A percentile compares a stretch with the other conserved stretches of the same genome.
Evolutionary conservation across 768 basidiomycete species (phyloP).

Genomic region (Termitomyces eurrhizus): DNA sequence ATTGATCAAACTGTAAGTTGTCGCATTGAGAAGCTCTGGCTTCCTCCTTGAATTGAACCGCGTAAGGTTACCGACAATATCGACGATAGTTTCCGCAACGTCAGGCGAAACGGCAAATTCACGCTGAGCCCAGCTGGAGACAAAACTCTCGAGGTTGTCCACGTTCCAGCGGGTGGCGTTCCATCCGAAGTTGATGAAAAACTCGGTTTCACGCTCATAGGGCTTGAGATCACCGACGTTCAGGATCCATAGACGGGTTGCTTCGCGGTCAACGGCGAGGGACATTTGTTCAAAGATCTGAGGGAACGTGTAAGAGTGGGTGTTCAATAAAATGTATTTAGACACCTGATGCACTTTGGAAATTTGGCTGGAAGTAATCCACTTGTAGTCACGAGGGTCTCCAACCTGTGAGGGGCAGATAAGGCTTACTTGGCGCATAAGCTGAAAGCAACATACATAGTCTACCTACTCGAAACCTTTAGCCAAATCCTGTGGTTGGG

Average conservation of each 20-base stretch:
- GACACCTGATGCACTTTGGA: conserved; percentile 33
- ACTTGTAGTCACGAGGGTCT: conserved; percentile 64
- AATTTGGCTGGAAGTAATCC: conserved; percentile 57
- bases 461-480: conserved; percentile 33
- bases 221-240: conserved; percentile 79
- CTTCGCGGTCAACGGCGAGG: conserved; percentile 54
- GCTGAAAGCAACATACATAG: conserved; percentile 29
- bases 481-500: background rate
- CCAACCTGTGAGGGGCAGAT: conserved; percentile 45
- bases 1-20: conserved; percentile 59
- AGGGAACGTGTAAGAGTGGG: background rate
- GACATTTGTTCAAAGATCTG: conserved; percentile 69
- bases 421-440: background rate
- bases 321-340: background rate
- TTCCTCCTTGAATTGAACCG: conserved; percentile 58
- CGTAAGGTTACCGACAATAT: conserved; percentile 54
- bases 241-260: conserved; percentile 61
- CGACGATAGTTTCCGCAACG: conserved; percentile 39
- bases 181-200: conserved; percentile 63
- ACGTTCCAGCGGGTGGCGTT: conserved; percentile 53
- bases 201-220: conserved; percentile 67
- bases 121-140: conserved; percentile 55
- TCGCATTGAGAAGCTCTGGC: conserved; percentile 60
- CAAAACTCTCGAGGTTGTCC: conserved; percentile 50
- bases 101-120: conserved; percentile 50